A percentile compares a stretch with the other conserved stretches of the same genome.
These are phyloP conservation scores for Naganishia antarctica DNA, from an alignment of 768 basidiomycete genomes.

Conservation along the genomic window DNA sequence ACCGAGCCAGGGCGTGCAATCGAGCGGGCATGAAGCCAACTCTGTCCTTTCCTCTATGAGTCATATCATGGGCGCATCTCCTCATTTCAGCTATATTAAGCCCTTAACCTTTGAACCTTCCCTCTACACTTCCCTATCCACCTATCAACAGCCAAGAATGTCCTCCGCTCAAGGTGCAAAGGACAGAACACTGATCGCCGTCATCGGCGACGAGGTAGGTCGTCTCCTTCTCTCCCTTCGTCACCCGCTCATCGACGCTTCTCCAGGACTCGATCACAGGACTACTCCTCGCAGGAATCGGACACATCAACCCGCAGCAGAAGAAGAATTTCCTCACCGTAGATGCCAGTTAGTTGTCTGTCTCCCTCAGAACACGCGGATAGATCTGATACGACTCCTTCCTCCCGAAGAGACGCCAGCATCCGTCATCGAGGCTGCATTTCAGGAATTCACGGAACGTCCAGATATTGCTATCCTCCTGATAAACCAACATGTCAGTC, in stretches of 20 bases:
- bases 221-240: not conserved
- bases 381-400: too few species aligned
- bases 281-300: slow-evolving; percentile 86
- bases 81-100: not conserved
- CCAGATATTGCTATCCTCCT: slow-evolving; percentile 92
- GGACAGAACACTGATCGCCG: slow-evolving; percentile 79
- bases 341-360: slow-evolving; percentile 78
- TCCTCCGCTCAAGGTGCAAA: slow-evolving; percentile 33
- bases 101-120: not conserved
- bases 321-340: slow-evolving; percentile 98
- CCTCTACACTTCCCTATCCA: not conserved
- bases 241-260: not conserved
- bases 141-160: slow-evolving; percentile 1
- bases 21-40: not conserved
- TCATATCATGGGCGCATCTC: not conserved
- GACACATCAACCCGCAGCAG: slow-evolving; percentile 80
- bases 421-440: slow-evolving; percentile 81
- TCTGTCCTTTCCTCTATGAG: not conserved
- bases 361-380: not conserved
- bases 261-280: slow-evolving; percentile 95
- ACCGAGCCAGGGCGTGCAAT: too few species aligned
- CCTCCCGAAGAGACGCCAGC: slow-evolving; percentile 96
- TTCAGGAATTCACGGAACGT: slow-evolving; percentile 89
- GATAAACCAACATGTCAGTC: slow-evolving; percentile 92
- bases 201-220: slow-evolving; percentile 92